Base-by-base conservation (phyloP, 352 stramenopile genomes). In the Pythium aristosporum region DNA sequence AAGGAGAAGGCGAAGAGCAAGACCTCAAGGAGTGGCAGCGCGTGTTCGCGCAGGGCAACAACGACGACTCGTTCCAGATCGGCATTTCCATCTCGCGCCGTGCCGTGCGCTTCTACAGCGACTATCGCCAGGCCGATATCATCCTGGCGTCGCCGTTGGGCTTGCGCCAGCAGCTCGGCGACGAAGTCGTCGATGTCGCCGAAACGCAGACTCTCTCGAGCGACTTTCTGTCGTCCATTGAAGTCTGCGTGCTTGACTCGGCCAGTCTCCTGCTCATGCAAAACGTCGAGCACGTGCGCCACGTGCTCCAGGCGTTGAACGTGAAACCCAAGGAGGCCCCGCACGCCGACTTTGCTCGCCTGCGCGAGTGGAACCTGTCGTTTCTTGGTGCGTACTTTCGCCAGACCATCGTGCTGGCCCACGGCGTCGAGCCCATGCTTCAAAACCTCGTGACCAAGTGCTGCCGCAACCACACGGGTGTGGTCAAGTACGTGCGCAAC, bases 51-150 rank as follows among this genome's bases (percentile, higher is more conserved):
- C 68, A 79, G 9, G 85, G 85, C 41, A 91, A 93, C 67, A 91
- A 90, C 57, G 85, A 93, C 67, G 85, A 93, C 71, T 87, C 74
- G 51, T 93, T 93, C 65, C 85, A 93, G 59, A 69, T 91, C 34
- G 85, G 85, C 0, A 48, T 93, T 25, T 88, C 82, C 5, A 77
- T 93, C 34, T 85, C 85, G 2, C 76, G 85, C 18, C 88, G 85
- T 43, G 68, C 70, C 2, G 59, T 93, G 47, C 81, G 80, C 4
- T 90, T 93, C 57, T 93, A 90, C 71, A 90, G 82, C 63, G 85
- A 88, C 48, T 93, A 91, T 65, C 75, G 80, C 43, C 76, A 89
- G 56, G 79, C 82, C 0, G 85, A 93, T 43, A 74, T 93, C 23
- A 91, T 93, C 50, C 48, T 93, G 8, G 85, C 85, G 12, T 93